Base-by-base conservation (phyloP, 768 basidiomycete genomes). In the Clavulina sp. region DNA sequence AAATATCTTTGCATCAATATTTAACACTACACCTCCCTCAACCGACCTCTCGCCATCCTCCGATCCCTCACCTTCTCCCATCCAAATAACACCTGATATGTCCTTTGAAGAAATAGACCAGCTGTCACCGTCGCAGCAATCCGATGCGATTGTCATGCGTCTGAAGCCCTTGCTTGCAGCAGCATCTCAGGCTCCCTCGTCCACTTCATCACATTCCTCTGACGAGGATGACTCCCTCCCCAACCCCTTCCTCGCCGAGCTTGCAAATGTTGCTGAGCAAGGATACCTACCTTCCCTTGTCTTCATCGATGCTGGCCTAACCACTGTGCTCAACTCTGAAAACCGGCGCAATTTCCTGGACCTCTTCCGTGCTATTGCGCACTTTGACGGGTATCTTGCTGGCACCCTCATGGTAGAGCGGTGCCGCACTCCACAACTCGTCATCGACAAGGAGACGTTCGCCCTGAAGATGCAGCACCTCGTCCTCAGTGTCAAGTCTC, bases 401-500 rank as follows among this genome's bases (percentile, higher is more conserved):
- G 95, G 95, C 1, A 80, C 87, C 55, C 78, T 99, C 49, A 97
- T 99, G 93, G 76, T 97, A 50, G 85, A 89, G 65, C 82, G 92
- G 26, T 96, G 89, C 58, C 81, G 86, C 19, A 75, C 83, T 13
- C 95, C 95, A 1, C 83, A 93, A 54, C 73, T 93, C 32, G 91
- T 81, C 4, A 69, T 92, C 53, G 89, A 99, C 58, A 74, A 81
- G 2, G 92, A 97, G 68, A 93, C 84, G 3, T 99, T 97, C 62
- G 92, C 93, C 26, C 72, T 99, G 49, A 92, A 89, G 69, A 95
- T 97, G 78, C 95, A 99, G 63, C 86, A 96, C 61, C 76, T 97
- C 52, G 84, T 96, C 13, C 72, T 97, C 30, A 77, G 73, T 60
- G 84, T 99, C 58, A 97, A 97, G 68, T 80, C 84, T 58, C 93